phyloP scores from a whole-genome alignment of 441 rosid genomes.

The Gossypium trilobum region DNA sequence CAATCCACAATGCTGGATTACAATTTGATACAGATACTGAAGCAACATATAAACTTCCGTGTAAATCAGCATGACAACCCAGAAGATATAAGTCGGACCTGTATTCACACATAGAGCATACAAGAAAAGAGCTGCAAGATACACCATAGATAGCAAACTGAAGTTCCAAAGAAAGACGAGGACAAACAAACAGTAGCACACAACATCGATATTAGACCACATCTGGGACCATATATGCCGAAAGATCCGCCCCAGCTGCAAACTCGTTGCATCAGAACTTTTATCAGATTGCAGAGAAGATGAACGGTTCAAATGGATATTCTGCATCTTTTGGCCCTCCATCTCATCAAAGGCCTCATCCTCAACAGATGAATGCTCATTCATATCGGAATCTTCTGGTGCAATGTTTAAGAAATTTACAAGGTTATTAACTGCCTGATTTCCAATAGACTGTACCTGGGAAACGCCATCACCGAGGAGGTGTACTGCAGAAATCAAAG shows the following conservation, averaged over 20 bases:
- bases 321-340: conserved; percentile 55
- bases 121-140: conserved; percentile 83
- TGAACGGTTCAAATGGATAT: conserved; percentile 43
- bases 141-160: conserved; percentile 92
- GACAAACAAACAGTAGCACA: conserved; percentile 88
- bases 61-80: conserved; percentile 88
- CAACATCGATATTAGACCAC: conserved; percentile 82
- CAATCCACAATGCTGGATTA: conserved; percentile 88
- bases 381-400: conserved; percentile 61
- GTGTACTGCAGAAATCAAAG: conserved; percentile 87
- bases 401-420: conserved; percentile 73
- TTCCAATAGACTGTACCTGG: conserved; percentile 94
- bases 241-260: conserved; percentile 88
- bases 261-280: conserved; percentile 77
- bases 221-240: conserved; percentile 91
- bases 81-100: conserved; percentile 83
- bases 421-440: conserved; percentile 92
- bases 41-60: conserved; percentile 81
- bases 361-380: conserved; percentile 48
- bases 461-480: conserved; percentile 93
- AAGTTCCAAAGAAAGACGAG: conserved; percentile 90
- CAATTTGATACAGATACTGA: conserved; percentile 84
- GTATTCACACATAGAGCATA: conserved; percentile 88
- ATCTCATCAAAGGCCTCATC: conserved; percentile 55
- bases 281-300: conserved; percentile 77